phyloP scores from a whole-genome alignment of 169 alveolate genomes.

The Plasmodium knowlesi region DNA sequence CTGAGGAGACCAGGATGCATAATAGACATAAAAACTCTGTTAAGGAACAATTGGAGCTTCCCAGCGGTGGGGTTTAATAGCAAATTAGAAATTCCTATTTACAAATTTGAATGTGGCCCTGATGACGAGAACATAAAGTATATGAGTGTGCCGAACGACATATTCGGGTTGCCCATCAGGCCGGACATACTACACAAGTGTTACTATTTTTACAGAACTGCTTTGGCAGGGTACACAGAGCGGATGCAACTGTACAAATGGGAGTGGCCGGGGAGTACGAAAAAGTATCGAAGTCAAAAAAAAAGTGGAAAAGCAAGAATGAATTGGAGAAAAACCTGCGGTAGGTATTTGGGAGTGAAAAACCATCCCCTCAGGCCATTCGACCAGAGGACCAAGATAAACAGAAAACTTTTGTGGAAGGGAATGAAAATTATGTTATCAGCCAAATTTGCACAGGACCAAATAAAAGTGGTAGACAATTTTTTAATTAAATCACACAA shows the following conservation, averaged over 20 bases:
- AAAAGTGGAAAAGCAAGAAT: slow-evolving; percentile 88
- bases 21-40: slow-evolving; percentile 80
- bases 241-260: slow-evolving; percentile 89
- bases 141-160: slow-evolving; percentile 85
- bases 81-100: slow-evolving; percentile 86
- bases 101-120: slow-evolving; percentile 79
- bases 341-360: slow-evolving; percentile 88
- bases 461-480: slow-evolving; percentile 86
- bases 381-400: slow-evolving; percentile 83
- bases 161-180: slow-evolving; percentile 87
- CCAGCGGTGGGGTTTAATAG: slow-evolving; percentile 91
- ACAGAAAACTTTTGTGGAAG: slow-evolving; percentile 83
- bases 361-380: slow-evolving; percentile 89
- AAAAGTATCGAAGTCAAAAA: slow-evolving; percentile 85
- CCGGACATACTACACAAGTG: slow-evolving; percentile 88
- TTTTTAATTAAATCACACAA: slow-evolving; percentile 88
- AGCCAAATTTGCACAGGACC: slow-evolving; percentile 91
- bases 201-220: slow-evolving; percentile 86
- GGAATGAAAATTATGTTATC: slow-evolving; percentile 86
- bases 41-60: slow-evolving; percentile 86
- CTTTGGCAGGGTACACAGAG: slow-evolving; percentile 89
- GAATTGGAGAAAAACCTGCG: slow-evolving; percentile 91
- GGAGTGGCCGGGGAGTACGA: slow-evolving; percentile 91
- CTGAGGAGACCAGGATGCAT: slow-evolving; percentile 88
- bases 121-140: slow-evolving; percentile 70